Base-by-base conservation (phyloP, 257 asterid genomes). In the Solanum habrochaites region DNA sequence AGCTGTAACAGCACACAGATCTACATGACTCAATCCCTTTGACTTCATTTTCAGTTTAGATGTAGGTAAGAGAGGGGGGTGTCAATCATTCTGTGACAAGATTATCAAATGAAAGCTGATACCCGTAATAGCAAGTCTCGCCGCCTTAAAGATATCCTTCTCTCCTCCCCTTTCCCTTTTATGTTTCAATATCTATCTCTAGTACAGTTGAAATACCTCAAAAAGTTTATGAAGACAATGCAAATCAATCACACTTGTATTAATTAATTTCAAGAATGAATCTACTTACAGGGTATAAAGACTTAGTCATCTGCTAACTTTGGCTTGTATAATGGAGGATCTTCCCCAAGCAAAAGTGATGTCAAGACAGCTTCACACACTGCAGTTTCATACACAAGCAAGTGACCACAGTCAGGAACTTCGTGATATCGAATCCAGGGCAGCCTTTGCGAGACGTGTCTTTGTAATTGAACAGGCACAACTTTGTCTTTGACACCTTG, bases 351-450 rank as follows among this genome's bases (percentile, higher is more conserved):
- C 93, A 97, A 39, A 85, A 95, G 98, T 86, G 98, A 94, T 91
- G 95, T 93, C 89, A 97, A 91, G 87, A 97, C 93, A 91, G 96
- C 98, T 90, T 94, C 98, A 89, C 99, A 95, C 8, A 95, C 98
- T 58, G 88, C 91, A 84, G 88, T 75, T 88, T 97, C 98, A 91
- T 97, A 95, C 23, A 94, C 96, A 31, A 95, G 93, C 96, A 96
- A 89, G 91, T 97, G 99, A 14, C 99, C 99, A 31, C 96, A 96
- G 18, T 93, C 98, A 6, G 94, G 94, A 75, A 97, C 98, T 90
- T 97, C 99, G 29, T 97, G 99, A 83, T 95, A 97, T 71, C 90
- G 92, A 86, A 97, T 93, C 99, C 99, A 97, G 3, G 98, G 95
- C 27, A 97, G 93, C 91, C 91, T 95, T 11, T 88, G 85, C 1